Conservation (phyloP, 225 moss, liverwort and hornwort species). For the Climacium dendroides region DNA sequence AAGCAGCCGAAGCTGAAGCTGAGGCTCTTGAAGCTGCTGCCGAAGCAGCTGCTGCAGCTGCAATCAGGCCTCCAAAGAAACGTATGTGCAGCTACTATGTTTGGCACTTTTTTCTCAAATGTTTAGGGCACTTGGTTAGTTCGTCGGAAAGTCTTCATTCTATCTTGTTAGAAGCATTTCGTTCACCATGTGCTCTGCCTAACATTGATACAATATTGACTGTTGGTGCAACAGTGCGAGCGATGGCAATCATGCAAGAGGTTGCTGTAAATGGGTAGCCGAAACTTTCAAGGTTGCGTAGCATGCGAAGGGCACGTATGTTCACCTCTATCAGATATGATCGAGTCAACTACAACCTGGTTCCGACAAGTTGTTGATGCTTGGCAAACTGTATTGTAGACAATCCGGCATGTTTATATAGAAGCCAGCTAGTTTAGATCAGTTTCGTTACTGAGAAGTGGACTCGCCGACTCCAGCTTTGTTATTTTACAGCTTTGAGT, state of each 20-base stretch:
- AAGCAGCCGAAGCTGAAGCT: conserved; percentile 90
- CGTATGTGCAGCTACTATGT: conserved; percentile 24
- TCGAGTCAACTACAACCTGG: conserved; percentile 18
- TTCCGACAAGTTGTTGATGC: conserved; percentile 17
- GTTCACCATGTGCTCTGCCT: not conserved
- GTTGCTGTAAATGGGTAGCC: conserved; percentile 49
- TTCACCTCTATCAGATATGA: conserved; percentile 2
- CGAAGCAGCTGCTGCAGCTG: conserved; percentile 74
- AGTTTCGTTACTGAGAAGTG: conserved; percentile 7
- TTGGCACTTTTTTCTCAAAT: not conserved
- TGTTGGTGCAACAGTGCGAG: conserved; percentile 38
- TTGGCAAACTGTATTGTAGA: conserved; percentile 47
- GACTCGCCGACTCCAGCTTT: conserved; percentile 29
- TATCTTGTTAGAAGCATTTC: not conserved
- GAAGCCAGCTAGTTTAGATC: conserved; percentile 35
- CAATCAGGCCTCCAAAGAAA: conserved; percentile 83
- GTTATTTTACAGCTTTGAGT: conserved; percentile 37
- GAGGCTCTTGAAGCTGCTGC: conserved; percentile 96
- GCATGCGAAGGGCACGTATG: conserved; percentile 6
- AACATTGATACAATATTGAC: not conserved
- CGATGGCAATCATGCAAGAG: conserved; percentile 51
- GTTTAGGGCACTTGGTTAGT: not conserved
- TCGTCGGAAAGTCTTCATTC: not conserved
- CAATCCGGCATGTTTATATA: conserved; percentile 52
- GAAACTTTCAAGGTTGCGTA: not conserved